Evolutionary conservation across 2,329 filamentous ascomycete species (phyloP), one percentile per base, ranked within the genome.

Genomic region (Cercospora nicotianae): DNA sequence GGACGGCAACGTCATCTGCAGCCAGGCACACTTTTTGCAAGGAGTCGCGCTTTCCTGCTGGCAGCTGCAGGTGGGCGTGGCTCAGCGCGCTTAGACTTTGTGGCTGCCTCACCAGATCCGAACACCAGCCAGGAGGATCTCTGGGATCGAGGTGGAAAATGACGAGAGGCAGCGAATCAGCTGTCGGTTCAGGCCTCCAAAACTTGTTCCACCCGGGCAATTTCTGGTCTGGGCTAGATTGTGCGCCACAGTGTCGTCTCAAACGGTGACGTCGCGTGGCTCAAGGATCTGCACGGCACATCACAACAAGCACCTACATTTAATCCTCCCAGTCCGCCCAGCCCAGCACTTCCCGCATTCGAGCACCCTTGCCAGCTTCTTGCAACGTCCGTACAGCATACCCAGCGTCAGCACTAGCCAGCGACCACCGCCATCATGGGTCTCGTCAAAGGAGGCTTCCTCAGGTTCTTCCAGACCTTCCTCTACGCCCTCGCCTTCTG

Each of bases 401-500:
- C 55, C 30, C 30, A 33, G 55, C 55, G 16, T 26, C 62, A 31
- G 39, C 63, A 53, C 61, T 28, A 55, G 51, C 12, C 36, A 12
- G 31, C 65, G 31, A 18, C 26, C 12, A 12, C 20, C 61, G 36
- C n/a, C 61, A 66, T 20, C 23, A 79, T 79, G 78, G 77, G 75
- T 69, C 69, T 79, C 71, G 63, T 79, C 74, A 79, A 79, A 67
- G 87, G 88, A 71, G 79, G 89, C 69, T 83, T 87, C 74, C 87
- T 96, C 74, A 92, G 92, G 75, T 80, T 86, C 63, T 80, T 77
- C 42, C 90, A 92, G 76, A 90, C 90, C 78, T 84, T 90, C 78
- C 82, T 96, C 75, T 91, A 94, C 73, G 81, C 86, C 72, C 81
- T 97, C 66, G 87, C 92, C 75, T 90, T 96, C 79, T 84, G 87